Evolutionary conservation across 768 basidiomycete genomes (phyloP).

Genomic region (Tylopilus felleus): DNA sequence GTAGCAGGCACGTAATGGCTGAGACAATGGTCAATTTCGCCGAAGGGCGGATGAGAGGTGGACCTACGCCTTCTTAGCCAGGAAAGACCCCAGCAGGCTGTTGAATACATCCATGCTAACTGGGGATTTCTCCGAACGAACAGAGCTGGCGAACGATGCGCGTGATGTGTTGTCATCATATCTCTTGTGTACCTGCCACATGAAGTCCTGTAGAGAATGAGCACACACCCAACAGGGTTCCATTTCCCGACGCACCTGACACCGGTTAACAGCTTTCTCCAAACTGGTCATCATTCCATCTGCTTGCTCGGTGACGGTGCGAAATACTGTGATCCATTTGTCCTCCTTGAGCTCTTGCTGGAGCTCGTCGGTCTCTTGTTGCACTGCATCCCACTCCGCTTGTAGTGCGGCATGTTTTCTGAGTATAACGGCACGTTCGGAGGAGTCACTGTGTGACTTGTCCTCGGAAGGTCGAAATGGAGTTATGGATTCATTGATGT

Average conservation of each 20-base stretch:
- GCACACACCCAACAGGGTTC: neutral
- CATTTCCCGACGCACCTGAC: conserved; percentile 57
- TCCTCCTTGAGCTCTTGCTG: conserved; percentile 95
- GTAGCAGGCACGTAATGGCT: conserved; percentile 96
- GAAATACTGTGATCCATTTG: conserved; percentile 93
- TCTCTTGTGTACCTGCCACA: conserved; percentile 72
- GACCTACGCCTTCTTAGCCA: conserved; percentile 82
- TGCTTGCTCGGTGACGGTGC: conserved; percentile 91
- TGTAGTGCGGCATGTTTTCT: conserved; percentile 73
- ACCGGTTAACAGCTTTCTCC: conserved; percentile 88
- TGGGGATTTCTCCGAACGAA: conserved; percentile 49
- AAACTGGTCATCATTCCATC: conserved; percentile 97
- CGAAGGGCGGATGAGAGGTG: conserved; percentile 6
- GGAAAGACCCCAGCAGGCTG: conserved; percentile 69
- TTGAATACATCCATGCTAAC: conserved; percentile 62
- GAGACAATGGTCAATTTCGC: conserved; percentile 13
- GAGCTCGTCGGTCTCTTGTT: conserved; percentile 75
- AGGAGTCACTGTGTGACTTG: conserved; percentile 46
- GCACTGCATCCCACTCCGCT: conserved; percentile 78
- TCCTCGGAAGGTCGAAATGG: conserved; percentile 51
- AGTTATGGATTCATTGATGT: conserved; percentile 61
- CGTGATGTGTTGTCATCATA: conserved; percentile 44
- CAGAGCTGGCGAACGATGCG: conserved; percentile 42
- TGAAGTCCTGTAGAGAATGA: conserved; percentile 61
- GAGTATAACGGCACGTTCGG: conserved; percentile 43